Evolutionary conservation across 2,329 filamentous ascomycete genomes (phyloP).

Genomic region (Davidsoniella neocaledoniae): DNA sequence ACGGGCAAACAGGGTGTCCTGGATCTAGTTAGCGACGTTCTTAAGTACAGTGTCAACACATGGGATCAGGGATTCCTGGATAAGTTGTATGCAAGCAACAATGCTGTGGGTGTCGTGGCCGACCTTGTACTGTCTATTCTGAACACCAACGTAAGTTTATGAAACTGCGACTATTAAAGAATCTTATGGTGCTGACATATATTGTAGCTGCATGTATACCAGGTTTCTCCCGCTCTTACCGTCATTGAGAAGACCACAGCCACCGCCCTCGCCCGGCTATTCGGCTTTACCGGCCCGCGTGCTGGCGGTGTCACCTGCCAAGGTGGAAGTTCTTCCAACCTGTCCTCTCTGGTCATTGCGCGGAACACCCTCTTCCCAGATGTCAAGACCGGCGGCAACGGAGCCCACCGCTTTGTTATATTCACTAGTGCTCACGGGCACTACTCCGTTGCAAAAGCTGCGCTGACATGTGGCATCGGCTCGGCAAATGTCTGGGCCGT

Average conservation of each 20-base stretch:
- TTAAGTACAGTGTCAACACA: slow-evolving; percentile 89
- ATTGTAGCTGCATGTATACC: slow-evolving; percentile 64
- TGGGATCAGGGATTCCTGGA: slow-evolving; percentile 95
- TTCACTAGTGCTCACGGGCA: slow-evolving; percentile 86
- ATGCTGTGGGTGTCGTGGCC: slow-evolving; percentile 68
- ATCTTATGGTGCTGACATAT: not conserved
- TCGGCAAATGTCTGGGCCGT: slow-evolving; percentile 55
- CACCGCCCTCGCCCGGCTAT: slow-evolving; percentile 53
- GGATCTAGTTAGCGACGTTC: slow-evolving; percentile 49
- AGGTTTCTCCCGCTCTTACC: slow-evolving; percentile 77
- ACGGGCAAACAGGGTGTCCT: slow-evolving; percentile 53
- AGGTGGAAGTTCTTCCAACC: slow-evolving; percentile 72
- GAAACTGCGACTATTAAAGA: not conserved
- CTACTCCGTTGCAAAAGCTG: slow-evolving; percentile 88
- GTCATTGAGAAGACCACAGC: slow-evolving; percentile 76
- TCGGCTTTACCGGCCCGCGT: slow-evolving; percentile 56
- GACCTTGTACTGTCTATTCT: slow-evolving; percentile 72
- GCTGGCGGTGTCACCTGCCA: slow-evolving; percentile 62
- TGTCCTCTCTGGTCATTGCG: slow-evolving; percentile 70
- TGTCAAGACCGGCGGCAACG: slow-evolving; percentile 59
- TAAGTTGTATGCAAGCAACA: slow-evolving; percentile 84
- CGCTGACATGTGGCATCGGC: slow-evolving; percentile 78
- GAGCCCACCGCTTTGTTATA: slow-evolving; percentile 48
- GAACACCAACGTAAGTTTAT: slow-evolving; percentile 62
- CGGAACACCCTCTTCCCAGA: slow-evolving; percentile 70